Evolutionary conservation across 371 early-diverging fungal species (phyloP), one percentile per base, ranked within the genome.

Genomic region (Haplosporangium sp.): DNA sequence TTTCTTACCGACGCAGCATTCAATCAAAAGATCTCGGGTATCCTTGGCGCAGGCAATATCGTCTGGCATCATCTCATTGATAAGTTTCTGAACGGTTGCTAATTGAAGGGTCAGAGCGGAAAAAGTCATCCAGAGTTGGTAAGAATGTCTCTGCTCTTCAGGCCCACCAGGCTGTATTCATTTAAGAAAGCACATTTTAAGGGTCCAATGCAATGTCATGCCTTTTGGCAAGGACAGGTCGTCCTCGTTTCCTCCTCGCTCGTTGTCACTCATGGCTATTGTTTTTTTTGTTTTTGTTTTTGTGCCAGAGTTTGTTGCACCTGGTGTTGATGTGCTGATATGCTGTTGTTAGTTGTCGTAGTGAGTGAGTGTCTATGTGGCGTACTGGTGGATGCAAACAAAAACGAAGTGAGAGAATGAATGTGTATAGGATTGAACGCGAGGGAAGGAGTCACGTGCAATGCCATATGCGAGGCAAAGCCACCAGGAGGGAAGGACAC

Each of bases 81-180:
- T 97, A 43, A 99, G 87, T 80, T 99, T 99, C 71, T 95, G 93
- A 13, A 99, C 96, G 38, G 99, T 99, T 9, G 99, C 99, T 93
- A 82, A 42, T 6, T 20, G 55, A 45, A 43, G 52, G 21, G 7
- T 21, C 12, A 52, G 11, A 12, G 45, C n/a, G 51, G 38, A 42
- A 9, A 53, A 8, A 41, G 47, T 51, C 45, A 48, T 36, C 40
- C 51, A n/a, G 43, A 40, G 38, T 37, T 53, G 6, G 20, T 13
- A 18, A 45, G 45, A 18, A 20, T 23, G 21, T 14, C 13, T 51
- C 13, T 51, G 20, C 51, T 18, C 51, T 11, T 51, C 20, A 1
- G 21, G 51, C 10, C 51, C 51, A 9, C 51, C 51, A 9, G 18
- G 12, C 16, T 58, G 46, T 20, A 45, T 29, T 29, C 29, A 29